Conservation (phyloP, 495 filamentous ascomycete genomes). For the Aspergillus leporis region DNA sequence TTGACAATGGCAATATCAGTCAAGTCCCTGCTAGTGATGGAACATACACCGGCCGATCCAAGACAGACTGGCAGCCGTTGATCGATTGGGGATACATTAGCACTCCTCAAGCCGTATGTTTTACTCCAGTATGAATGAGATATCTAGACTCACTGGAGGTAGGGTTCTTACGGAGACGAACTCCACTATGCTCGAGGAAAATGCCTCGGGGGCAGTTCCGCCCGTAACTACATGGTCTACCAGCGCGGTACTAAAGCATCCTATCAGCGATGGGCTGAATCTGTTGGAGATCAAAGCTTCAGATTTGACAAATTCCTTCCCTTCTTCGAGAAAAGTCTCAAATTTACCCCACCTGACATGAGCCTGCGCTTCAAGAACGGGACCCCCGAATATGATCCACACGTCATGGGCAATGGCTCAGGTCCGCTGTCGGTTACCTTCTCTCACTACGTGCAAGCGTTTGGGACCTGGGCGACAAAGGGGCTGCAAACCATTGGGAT, state of each 20-base stretch:
- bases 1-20: slow-evolving; percentile 46
- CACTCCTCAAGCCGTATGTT: slow-evolving; percentile 31
- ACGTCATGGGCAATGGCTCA: slow-evolving; percentile 13
- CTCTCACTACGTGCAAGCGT: slow-evolving; percentile 38
- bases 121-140: too few species aligned
- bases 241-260: slow-evolving; percentile 29
- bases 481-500: slow-evolving; percentile 38
- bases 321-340: slow-evolving; percentile 47
- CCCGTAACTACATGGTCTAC: slow-evolving; percentile 44
- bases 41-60: slow-evolving; percentile 20
- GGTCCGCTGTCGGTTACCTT: slow-evolving; percentile 44
- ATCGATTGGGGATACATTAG: slow-evolving; percentile 47
- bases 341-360: slow-evolving; percentile 45
- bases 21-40: slow-evolving; percentile 40
- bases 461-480: slow-evolving; percentile 27
- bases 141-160: too few species aligned
- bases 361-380: slow-evolving; percentile 26
- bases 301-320: slow-evolving; percentile 45
- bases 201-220: slow-evolving; percentile 44
- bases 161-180: too few species aligned
- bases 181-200: slow-evolving; percentile 46
- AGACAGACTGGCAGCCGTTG: slow-evolving; percentile 26
- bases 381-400: slow-evolving; percentile 38
- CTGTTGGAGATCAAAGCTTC: slow-evolving; percentile 49
- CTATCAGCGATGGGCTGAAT: slow-evolving; percentile 51